Conservation (phyloP, 805 yeast genomes). For the Saccharomycopsis oosterbeekiorum region DNA sequence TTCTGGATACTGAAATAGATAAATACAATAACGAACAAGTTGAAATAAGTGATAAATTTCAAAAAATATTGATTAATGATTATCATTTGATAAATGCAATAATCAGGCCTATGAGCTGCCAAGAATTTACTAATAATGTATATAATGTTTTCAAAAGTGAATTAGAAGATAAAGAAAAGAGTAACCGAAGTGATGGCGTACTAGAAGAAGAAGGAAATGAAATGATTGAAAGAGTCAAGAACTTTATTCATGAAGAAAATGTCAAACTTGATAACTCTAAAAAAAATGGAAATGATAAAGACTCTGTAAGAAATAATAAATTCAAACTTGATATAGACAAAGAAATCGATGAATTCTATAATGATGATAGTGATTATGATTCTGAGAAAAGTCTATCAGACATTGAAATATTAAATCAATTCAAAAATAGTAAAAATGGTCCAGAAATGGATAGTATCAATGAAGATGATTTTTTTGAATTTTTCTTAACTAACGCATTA, state of each 20-base stretch:
- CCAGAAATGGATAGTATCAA: constrained; percentile 35
- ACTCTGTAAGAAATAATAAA: background rate
- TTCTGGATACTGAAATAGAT: background rate
- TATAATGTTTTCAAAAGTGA: background rate
- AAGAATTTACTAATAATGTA: background rate
- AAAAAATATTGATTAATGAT: background rate
- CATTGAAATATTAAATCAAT: constrained; percentile 23
- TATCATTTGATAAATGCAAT: background rate
- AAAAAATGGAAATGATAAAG: background rate
- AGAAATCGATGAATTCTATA: constrained; percentile 4
- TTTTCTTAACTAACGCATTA: constrained; percentile 45
- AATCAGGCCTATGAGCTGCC: background rate
- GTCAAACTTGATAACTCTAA: background rate
- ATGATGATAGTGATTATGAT: constrained; percentile 19
- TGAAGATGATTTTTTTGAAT: constrained; percentile 65
- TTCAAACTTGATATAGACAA: background rate
- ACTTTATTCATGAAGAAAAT: background rate
- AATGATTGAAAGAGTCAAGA: background rate
- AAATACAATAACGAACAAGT: background rate
- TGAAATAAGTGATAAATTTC: background rate
- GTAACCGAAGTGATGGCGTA: background rate
- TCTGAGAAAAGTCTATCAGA: constrained; percentile 20
- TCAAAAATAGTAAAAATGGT: constrained; percentile 22
- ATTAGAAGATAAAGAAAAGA: background rate
- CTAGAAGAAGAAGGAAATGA: background rate